Evolutionary conservation across 441 rosid genomes (phyloP).

Genomic region (Breynia disticha): DNA sequence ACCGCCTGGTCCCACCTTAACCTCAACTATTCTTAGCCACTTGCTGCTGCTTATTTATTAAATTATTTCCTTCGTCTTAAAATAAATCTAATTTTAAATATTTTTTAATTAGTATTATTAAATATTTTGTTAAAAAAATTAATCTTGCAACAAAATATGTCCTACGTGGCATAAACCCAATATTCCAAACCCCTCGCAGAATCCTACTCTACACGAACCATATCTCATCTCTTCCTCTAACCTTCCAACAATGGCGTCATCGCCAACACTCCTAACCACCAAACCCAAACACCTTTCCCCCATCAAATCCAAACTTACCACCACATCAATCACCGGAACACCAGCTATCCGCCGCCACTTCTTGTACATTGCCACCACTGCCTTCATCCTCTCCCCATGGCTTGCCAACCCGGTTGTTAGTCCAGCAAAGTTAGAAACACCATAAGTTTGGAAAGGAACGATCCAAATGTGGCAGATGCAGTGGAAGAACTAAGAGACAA

Average conservation of each 20-base stretch:
- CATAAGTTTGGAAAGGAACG: constrained; percentile 56
- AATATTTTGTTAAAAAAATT: too few relatives aligned
- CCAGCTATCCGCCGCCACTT: constrained; percentile 42
- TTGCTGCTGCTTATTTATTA: too few relatives aligned
- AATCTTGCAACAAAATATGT: constrained; percentile 48
- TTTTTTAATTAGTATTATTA: too few relatives aligned
- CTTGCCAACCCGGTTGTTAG: constrained; percentile 3
- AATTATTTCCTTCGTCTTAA: too few relatives aligned
- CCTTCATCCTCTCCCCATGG: constrained; percentile 12
- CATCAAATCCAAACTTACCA: constrained; percentile 26
- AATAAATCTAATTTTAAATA: too few relatives aligned
- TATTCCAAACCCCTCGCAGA: constrained; percentile 3
- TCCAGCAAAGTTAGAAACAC: constrained; percentile 55
- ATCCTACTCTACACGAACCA: constrained; percentile 12
- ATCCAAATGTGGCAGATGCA: constrained; percentile 65
- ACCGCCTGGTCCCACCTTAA: too few relatives aligned
- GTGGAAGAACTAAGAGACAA: constrained; percentile 68
- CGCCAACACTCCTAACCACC: constrained; percentile 53
- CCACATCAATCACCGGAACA: constrained; percentile 9
- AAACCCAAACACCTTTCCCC: constrained; percentile 30
- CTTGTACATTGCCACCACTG: constrained; percentile 29
- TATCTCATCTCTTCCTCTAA: constrained; percentile 1
- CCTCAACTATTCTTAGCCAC: too few relatives aligned
- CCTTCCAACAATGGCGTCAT: constrained; percentile 44
- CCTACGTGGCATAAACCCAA: constrained; percentile 51